These are phyloP conservation scores for Sarcomyxa edulis DNA, from an alignment of 768 basidiomycete genomes.

Conservation along the genomic window DNA sequence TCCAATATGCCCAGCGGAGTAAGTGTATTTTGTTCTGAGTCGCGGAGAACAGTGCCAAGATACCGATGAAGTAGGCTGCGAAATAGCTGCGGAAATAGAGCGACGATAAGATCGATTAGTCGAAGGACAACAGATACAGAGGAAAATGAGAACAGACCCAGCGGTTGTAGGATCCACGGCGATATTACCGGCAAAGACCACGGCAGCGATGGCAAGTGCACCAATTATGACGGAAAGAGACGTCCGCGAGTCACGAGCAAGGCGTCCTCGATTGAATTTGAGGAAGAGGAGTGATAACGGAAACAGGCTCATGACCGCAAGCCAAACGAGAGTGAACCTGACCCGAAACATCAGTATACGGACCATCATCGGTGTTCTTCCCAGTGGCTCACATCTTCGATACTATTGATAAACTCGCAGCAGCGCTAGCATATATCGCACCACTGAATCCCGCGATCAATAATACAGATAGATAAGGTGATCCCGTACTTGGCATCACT, in stretches of 20 bases:
- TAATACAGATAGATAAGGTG: conserved; percentile 47
- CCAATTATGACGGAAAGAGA: conserved; percentile 34
- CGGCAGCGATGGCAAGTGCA: conserved; percentile 34
- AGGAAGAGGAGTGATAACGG: conserved; percentile 55
- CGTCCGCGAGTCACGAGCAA: conserved; percentile 38
- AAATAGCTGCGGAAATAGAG: conserved; percentile 62
- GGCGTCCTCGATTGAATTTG: conserved; percentile 59
- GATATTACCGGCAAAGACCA: conserved; percentile 55
- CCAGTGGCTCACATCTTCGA: conserved; percentile 47
- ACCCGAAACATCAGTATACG: not conserved
- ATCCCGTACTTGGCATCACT: conserved; percentile 42
- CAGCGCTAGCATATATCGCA: conserved; percentile 53
- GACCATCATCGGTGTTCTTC: not conserved
- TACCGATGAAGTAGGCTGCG: conserved; percentile 50
- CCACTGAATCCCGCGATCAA: conserved; percentile 45
- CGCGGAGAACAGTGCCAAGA: conserved; percentile 40
- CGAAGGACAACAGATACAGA: not conserved
- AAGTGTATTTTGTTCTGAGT: conserved; percentile 52
- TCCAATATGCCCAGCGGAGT: conserved; percentile 53
- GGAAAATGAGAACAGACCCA: conserved; percentile 32
- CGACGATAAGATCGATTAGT: not conserved
- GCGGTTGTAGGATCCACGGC: conserved; percentile 50
- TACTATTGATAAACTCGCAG: conserved; percentile 44
- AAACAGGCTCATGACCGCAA: conserved; percentile 60
- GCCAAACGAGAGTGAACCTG: conserved; percentile 66